Evolutionary conservation across 768 basidiomycete species (phyloP).

Genomic region (Tylopilus cervinicoccineus): DNA sequence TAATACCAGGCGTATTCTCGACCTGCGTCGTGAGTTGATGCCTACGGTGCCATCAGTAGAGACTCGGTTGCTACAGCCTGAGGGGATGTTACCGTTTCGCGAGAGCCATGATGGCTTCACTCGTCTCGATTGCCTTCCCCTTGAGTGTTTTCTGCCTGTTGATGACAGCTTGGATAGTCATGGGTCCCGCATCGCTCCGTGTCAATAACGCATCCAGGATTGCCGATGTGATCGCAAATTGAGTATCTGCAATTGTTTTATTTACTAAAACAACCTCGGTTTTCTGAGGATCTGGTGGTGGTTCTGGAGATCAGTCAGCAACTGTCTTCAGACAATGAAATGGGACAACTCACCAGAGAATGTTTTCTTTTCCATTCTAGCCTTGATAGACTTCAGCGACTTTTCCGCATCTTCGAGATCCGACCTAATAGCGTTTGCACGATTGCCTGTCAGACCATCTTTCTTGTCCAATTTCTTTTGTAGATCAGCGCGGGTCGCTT

Average conservation of each 20-base stretch:
- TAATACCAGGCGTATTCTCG: slow-evolving; percentile 3
- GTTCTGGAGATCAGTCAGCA: slow-evolving; percentile 11
- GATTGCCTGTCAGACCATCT: background rate
- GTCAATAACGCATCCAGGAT: slow-evolving; percentile 9
- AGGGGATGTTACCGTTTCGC: slow-evolving; percentile 12
- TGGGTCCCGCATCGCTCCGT: slow-evolving; percentile 16
- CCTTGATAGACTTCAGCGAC: slow-evolving; percentile 5
- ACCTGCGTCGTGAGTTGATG: slow-evolving; percentile 8
- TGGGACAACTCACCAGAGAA: slow-evolving; percentile 16
- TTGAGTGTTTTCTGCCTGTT: background rate
- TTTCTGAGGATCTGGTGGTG: background rate
- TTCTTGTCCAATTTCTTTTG: background rate
- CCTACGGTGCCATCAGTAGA: slow-evolving; percentile 14
- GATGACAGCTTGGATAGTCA: slow-evolving; percentile 10
- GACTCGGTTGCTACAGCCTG: too few relatives aligned
- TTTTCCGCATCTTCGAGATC: slow-evolving; percentile 18
- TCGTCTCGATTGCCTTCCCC: slow-evolving; percentile 1
- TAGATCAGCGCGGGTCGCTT: slow-evolving; percentile 3
- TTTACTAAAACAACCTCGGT: background rate
- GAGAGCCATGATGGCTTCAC: slow-evolving; percentile 7
- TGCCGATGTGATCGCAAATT: slow-evolving; percentile 1
- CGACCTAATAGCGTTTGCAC: slow-evolving; percentile 7
- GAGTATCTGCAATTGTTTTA: slow-evolving; percentile 6
- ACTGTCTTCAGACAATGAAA: background rate
- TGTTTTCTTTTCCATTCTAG: slow-evolving; percentile 17